These are phyloP conservation scores for Albugo laibachii DNA, from an alignment of 352 stramenopile species.

Conservation along the genomic window DNA sequence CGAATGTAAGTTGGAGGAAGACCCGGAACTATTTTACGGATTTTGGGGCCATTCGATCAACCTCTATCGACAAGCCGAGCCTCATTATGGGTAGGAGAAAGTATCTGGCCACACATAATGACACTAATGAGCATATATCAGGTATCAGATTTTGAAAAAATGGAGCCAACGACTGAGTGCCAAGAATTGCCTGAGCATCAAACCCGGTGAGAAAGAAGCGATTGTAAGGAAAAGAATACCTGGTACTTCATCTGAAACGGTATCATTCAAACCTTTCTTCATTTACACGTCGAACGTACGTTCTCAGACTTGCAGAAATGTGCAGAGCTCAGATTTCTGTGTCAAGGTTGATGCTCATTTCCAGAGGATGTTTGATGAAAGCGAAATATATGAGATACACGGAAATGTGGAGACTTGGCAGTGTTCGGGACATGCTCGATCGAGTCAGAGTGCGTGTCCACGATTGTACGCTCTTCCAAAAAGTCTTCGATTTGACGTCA, in stretches of 20 bases:
- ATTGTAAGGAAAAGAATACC: constrained; percentile 13
- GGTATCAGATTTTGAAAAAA: constrained; percentile 35
- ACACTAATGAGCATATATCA: constrained; percentile 7
- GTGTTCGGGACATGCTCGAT: constrained; percentile 3
- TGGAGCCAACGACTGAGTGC: constrained; percentile 19
- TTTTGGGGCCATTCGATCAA: constrained; percentile 85
- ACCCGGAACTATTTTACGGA: constrained; percentile 75
- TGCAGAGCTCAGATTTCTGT: too few species aligned
- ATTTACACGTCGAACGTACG: constrained; percentile 84
- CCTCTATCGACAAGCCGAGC: constrained; percentile 54
- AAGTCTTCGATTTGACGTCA: background rate
- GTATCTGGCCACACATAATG: constrained; percentile 3
- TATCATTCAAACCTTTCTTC: constrained; percentile 66
- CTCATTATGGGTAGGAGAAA: constrained; percentile 41
- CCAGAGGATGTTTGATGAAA: constrained; percentile 36
- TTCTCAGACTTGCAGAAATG: background rate
- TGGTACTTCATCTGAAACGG: background rate
- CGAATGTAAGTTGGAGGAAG: constrained; percentile 33
- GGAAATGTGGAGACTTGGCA: constrained; percentile 69
- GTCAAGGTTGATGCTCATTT: constrained; percentile 73
- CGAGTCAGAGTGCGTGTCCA: background rate
- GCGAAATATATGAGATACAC: constrained; percentile 79
- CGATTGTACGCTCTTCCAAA: background rate
- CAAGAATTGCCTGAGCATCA: constrained; percentile 2
- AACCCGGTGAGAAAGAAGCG: constrained; percentile 20